A percentile compares a stretch with the other conserved stretches of the same genome.
Conservation (phyloP, 2,329 filamentous ascomycete species). For the Cordyceps javanica region DNA sequence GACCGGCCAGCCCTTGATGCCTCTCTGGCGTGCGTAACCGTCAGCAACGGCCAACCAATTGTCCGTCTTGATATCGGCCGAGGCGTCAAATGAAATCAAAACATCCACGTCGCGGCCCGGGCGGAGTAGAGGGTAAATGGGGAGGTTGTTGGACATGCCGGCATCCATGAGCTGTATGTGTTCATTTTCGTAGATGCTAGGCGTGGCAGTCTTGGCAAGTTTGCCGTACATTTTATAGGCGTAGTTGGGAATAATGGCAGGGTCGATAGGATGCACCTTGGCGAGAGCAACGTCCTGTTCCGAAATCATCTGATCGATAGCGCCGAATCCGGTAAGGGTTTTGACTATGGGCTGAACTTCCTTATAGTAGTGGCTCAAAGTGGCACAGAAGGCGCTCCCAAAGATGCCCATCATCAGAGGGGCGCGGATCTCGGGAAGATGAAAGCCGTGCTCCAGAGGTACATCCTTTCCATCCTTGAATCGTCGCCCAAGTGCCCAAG, state of each 20-base stretch:
- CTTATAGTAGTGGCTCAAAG: constrained; percentile 90
- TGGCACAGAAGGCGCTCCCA: constrained; percentile 94
- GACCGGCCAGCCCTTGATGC: constrained; percentile 89
- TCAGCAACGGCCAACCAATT: constrained; percentile 96
- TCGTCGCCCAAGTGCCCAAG: constrained; percentile 81
- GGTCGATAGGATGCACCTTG: constrained; percentile 92
- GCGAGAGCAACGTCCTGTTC: constrained; percentile 77
- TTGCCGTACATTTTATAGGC: constrained; percentile 71
- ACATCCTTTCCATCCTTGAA: constrained; percentile 61
- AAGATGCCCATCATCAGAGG: constrained; percentile 90
- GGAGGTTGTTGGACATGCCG: constrained; percentile 97
- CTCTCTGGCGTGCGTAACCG: constrained; percentile 83
- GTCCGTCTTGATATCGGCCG: constrained; percentile 84
- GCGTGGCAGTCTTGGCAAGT: constrained; percentile 70
- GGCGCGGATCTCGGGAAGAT: constrained; percentile 77
- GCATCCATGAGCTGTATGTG: constrained; percentile 90
- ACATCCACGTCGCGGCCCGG: constrained; percentile 86
- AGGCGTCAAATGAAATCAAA: constrained; percentile 88
- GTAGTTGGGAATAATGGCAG: constrained; percentile 85
- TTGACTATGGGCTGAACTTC: constrained; percentile 81
- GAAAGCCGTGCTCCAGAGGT: constrained; percentile 54
- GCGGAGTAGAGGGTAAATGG: constrained; percentile 87
- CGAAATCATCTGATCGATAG: constrained; percentile 76
- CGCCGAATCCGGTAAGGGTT: constrained; percentile 65
- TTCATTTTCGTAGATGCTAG: constrained; percentile 62